Conservation (phyloP, 2,329 filamentous ascomycete genomes). For the Ophiostoma australiae region DNA sequence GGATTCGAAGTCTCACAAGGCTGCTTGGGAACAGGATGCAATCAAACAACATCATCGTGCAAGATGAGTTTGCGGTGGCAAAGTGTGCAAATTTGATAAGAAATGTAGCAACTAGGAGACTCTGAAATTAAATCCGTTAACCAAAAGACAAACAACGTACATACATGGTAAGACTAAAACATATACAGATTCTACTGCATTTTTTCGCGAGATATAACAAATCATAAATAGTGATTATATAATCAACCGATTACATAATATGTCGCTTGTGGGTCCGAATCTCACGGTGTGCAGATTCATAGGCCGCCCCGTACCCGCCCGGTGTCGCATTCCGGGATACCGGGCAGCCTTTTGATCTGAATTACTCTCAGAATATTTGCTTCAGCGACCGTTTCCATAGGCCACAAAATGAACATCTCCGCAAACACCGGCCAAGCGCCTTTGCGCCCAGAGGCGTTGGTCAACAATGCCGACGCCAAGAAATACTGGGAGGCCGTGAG, state of each 20-base stretch:
- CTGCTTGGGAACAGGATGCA: too few species aligned
- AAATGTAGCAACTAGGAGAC: too few species aligned
- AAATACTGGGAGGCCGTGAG: conserved; percentile 46
- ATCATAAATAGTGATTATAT: not conserved
- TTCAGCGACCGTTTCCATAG: not conserved
- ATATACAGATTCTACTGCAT: too few species aligned
- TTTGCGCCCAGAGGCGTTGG: conserved; percentile 34
- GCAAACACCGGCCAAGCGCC: not conserved
- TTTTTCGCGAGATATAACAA: too few species aligned
- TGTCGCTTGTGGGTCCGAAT: not conserved
- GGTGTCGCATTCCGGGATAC: not conserved
- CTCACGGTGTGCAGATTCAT: not conserved
- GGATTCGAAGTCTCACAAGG: too few species aligned
- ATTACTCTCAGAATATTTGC: not conserved
- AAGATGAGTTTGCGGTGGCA: too few species aligned
- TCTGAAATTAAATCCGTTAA: too few species aligned
- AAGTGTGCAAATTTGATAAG: too few species aligned
- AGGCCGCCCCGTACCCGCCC: not conserved
- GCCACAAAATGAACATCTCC: not conserved
- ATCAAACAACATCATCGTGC: too few species aligned
- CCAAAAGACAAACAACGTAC: too few species aligned
- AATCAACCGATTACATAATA: not conserved
- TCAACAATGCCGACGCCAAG: conserved; percentile 37
- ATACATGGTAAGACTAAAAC: too few species aligned
- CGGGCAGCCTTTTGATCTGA: not conserved